Evolutionary conservation across 2,329 filamentous ascomycete species (phyloP), one percentile per base, ranked within the genome.

Genomic region (Simplicillium sp.): DNA sequence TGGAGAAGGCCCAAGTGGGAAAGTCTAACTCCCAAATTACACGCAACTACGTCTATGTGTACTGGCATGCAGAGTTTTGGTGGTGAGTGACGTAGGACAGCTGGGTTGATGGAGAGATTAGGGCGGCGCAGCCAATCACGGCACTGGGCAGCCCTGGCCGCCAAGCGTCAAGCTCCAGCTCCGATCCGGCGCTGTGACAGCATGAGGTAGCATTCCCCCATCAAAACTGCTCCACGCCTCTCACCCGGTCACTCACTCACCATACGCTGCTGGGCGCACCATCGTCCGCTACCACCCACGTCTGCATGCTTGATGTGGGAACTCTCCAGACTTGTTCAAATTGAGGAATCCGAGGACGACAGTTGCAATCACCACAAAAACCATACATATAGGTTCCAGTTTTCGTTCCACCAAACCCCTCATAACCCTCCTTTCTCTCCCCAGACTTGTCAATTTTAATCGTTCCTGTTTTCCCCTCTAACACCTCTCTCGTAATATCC

Each of bases 261-360:
- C 12, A 33, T 11, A 15, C 31, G 12, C 12, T 5, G 20, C 20
- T 25, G 20, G 20, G 20, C 20, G 20, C 20, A 25, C 17, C 31
- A 36, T 41, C 38, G 17, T 35, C 33, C 40, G 29, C 35, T 34
- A 35, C 37, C 28, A 15, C 15, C 29, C 33, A 18, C 25, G 37
- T 40, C 31, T 33, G 31, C 31, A 33, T 5, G 31, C 31, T 33
- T 5, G 31, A 13, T 15, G 31, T 33, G 12, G 31, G 13, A 33
- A n/a, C 31, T 33, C 12, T 33, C 31, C 31, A 33, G 31, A n/a
- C 15, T 33, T 33, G 12, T 5, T 33, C 31, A 13, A n/a, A 13
- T 33, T 33, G 31, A 33, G 12, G 20, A 25, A 25, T 25, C 20
- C 20, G 20, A 25, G 20, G 20, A 25, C 20, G 20, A 25, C 6